Percentiles rank a stretch among this genome's conserved stretches.
Conservation (phyloP, 768 basidiomycete species). For the Sarcodon sp. region DNA sequence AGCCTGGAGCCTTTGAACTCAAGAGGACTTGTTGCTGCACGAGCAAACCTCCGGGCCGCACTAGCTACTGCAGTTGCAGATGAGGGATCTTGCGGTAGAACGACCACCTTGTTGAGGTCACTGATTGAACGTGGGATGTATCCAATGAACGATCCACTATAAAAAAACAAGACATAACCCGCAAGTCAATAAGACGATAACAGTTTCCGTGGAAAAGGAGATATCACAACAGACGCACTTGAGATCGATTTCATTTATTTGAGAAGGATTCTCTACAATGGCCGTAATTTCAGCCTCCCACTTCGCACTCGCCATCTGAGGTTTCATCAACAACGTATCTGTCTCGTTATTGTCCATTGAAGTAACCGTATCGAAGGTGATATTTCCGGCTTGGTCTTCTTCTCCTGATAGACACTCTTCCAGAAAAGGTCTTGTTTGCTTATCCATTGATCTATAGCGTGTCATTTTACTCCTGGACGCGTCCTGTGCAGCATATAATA, state of each 20-base stretch:
- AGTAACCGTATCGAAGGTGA: neutral
- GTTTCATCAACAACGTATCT: neutral
- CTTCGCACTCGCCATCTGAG: neutral
- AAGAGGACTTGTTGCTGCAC: slow-evolving; percentile 11
- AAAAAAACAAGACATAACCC: neutral
- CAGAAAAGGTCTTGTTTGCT: neutral
- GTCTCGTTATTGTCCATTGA: neutral
- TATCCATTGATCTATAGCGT: neutral
- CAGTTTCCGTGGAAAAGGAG: slow-evolving; percentile 6
- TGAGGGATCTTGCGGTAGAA: slow-evolving; percentile 27
- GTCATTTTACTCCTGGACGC: neutral
- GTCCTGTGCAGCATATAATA: neutral
- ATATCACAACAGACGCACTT: neutral
- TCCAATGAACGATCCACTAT: neutral
- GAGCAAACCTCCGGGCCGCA: slow-evolving; percentile 14
- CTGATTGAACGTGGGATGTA: slow-evolving; percentile 33
- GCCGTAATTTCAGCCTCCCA: neutral
- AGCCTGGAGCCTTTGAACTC: neutral
- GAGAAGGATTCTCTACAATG: neutral
- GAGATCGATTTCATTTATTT: slow-evolving; percentile 1
- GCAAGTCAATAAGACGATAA: neutral
- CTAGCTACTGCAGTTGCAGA: slow-evolving; percentile 6
- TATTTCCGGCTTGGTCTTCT: neutral
- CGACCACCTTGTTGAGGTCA: slow-evolving; percentile 31
- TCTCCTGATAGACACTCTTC: neutral